phyloP scores from a whole-genome alignment of 345 rosid species.

The Gossypium thurberi region DNA sequence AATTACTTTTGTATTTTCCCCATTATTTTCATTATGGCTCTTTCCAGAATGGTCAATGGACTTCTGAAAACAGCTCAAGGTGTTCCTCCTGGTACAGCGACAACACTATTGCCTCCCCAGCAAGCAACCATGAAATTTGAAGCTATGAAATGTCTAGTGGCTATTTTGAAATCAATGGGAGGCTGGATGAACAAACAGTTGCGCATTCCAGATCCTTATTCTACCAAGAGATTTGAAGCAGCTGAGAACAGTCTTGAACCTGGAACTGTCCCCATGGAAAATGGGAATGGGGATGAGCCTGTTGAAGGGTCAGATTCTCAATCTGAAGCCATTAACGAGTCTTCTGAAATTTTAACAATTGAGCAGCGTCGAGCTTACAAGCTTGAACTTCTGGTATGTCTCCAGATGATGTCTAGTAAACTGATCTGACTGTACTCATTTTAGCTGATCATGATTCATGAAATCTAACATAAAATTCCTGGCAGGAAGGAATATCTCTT shows the following conservation, averaged over 20 bases:
- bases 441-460: conserved; percentile 8
- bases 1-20: not conserved
- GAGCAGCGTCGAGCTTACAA: conserved; percentile 99
- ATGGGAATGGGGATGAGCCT: conserved; percentile 76
- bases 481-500: conserved; percentile 99
- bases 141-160: conserved; percentile 92
- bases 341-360: conserved; percentile 74
- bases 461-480: conserved; percentile 39
- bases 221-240: conserved; percentile 52
- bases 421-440: not conserved
- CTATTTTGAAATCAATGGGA: conserved; percentile 91
- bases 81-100: conserved; percentile 72
- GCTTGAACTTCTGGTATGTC: conserved; percentile 89
- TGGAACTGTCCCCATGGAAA: conserved; percentile 55
- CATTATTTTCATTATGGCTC: conserved; percentile 16
- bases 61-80: conserved; percentile 99
- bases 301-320: conserved; percentile 83
- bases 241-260: conserved; percentile 58
- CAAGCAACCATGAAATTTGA: conserved; percentile 86
- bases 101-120: conserved; percentile 87
- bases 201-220: conserved; percentile 79
- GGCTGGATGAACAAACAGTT: conserved; percentile 96
- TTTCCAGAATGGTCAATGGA: conserved; percentile 94
- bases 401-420: not conserved
- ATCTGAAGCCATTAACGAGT: conserved; percentile 72